Evolutionary conservation across 495 filamentous ascomycete genomes (phyloP).

Genomic region (Daldinia loculata): DNA sequence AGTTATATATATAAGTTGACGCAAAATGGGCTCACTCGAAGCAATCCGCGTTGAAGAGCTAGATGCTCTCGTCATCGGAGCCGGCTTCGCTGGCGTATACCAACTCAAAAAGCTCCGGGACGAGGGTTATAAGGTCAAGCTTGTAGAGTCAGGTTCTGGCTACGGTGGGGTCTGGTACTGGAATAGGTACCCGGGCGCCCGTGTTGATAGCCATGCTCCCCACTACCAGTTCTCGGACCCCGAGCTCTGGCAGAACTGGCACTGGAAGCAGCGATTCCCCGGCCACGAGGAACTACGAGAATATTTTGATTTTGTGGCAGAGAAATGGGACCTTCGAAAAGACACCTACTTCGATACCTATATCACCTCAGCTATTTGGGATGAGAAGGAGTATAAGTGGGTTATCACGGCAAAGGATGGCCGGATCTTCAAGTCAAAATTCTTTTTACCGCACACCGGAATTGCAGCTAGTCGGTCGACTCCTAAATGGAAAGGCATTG

Average conservation of each 20-base stretch:
- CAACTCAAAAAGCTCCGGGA: constrained; percentile 47
- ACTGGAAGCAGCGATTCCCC: constrained; percentile 63
- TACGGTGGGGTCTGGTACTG: constrained; percentile 64
- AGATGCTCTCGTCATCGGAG: constrained; percentile 63
- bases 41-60: constrained; percentile 46
- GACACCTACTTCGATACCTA: constrained; percentile 60
- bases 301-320: constrained; percentile 67
- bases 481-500: constrained; percentile 62
- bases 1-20: neutral
- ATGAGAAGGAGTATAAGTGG: constrained; percentile 55
- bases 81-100: constrained; percentile 56
- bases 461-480: constrained; percentile 51
- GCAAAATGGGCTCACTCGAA: constrained; percentile 32
- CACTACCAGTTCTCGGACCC: constrained; percentile 62
- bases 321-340: constrained; percentile 58
- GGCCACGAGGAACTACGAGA: constrained; percentile 56
- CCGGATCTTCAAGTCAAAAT: constrained; percentile 52
- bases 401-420: constrained; percentile 58
- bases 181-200: constrained; percentile 63
- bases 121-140: constrained; percentile 46
- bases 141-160: constrained; percentile 58
- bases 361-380: constrained; percentile 58
- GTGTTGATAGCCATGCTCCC: constrained; percentile 61
- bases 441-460: constrained; percentile 58
- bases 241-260: constrained; percentile 63